phyloP scores from a whole-genome alignment of 148 eudicot species.

The Fagopyrum homotropicum region DNA sequence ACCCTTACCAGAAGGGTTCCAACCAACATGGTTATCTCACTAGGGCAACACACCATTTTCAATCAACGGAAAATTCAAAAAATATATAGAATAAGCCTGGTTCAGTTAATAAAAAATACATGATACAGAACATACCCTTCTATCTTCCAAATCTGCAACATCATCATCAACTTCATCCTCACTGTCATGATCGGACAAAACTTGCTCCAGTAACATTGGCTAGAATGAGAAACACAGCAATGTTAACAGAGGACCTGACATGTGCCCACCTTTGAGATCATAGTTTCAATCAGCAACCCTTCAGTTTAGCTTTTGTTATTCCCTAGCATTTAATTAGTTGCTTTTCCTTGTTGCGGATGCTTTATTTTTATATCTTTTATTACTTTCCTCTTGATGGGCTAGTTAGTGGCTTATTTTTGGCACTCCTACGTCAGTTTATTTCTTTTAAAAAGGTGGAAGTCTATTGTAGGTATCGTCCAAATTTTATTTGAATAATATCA shows the following conservation, averaged over 20 bases:
- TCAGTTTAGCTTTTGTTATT: too few species aligned
- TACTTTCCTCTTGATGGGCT: too few species aligned
- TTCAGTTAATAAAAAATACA: slow-evolving; percentile 12
- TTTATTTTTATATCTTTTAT: too few species aligned
- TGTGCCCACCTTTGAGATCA: not conserved
- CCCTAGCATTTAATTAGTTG: too few species aligned
- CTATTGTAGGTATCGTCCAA: too few species aligned
- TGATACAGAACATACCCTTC: slow-evolving; percentile 57
- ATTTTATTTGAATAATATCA: too few species aligned
- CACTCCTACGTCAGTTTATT: too few species aligned
- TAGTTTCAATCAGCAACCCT: too few species aligned
- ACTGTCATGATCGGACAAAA: slow-evolving; percentile 84
- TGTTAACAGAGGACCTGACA: not conserved
- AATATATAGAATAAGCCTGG: not conserved
- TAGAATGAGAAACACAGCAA: slow-evolving; percentile 20
- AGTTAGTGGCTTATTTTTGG: too few species aligned
- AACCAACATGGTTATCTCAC: not conserved
- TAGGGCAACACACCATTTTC: not conserved
- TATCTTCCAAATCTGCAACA: slow-evolving; percentile 94
- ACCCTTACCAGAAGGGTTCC: not conserved
- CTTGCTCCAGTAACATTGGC: slow-evolving; percentile 91
- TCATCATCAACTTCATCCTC: slow-evolving; percentile 99
- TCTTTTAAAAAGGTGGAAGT: too few species aligned
- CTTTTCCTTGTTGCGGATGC: too few species aligned
- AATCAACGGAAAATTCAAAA: not conserved